Conservation (phyloP, 176 grass and related monocot genomes). For the Zoysia pacifica region DNA sequence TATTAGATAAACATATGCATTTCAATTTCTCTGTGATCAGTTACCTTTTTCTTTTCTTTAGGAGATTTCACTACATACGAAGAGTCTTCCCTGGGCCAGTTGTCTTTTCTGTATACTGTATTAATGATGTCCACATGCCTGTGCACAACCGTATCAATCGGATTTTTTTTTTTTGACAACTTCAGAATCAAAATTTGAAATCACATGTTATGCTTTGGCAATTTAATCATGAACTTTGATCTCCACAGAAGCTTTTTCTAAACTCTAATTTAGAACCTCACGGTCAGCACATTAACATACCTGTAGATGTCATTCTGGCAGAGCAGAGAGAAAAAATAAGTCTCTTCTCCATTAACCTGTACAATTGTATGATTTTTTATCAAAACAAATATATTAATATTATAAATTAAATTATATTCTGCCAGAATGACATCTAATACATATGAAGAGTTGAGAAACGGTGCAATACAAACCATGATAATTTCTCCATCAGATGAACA, state of each 20-base stretch:
- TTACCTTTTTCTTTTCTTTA: conserved; percentile 93
- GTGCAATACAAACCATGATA: conserved; percentile 57
- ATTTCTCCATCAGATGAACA: conserved; percentile 84
- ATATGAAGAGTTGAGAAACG: conserved; percentile 10
- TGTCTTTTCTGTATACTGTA: conserved; percentile 64
- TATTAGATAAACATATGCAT: conserved; percentile 28
- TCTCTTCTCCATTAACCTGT: conserved; percentile 76
- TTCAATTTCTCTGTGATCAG: conserved; percentile 25
- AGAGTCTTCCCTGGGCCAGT: conserved; percentile 52
- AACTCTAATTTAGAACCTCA: not conserved
- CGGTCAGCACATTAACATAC: conserved; percentile 42
- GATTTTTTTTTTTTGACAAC: not conserved
- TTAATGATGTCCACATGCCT: conserved; percentile 76
- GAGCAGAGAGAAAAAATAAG: conserved; percentile 74
- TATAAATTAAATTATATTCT: not conserved
- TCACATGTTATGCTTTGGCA: not conserved
- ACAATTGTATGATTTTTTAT: conserved; percentile 38
- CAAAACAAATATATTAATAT: not conserved
- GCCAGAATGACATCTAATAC: not conserved
- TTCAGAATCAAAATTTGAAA: conserved; percentile 23
- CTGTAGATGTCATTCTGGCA: conserved; percentile 79
- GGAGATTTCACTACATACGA: conserved; percentile 61
- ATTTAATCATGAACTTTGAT: conserved; percentile 19
- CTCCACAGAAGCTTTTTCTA: conserved; percentile 16
- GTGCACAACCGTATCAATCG: conserved; percentile 36